Base-by-base conservation (phyloP, 441 rosid species). In the Croton setiger region DNA sequence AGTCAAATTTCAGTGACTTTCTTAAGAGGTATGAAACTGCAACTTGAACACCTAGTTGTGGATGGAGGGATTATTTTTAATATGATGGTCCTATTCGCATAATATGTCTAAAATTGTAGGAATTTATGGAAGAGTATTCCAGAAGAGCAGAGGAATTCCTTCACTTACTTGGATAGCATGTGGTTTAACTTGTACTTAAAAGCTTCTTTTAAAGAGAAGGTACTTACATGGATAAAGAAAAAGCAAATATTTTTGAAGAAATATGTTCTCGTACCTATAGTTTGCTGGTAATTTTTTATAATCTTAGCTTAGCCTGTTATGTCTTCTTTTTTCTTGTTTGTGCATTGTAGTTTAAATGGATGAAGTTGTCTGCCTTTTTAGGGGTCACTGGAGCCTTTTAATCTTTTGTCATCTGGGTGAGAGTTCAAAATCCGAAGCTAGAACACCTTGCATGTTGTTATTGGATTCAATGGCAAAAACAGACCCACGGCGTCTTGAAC, bases 381-480 rank as follows among this genome's bases (percentile, higher is more conserved):
- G 96, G 97, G 68, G 87, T 61, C 97, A 91, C 51, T 93, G 98
- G 97, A 81, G 72, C 74, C 89, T 93, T 73, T 82, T 93, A 85
- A 91, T 93, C 70, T 84, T 93, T 72, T 93, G 97, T 70, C 84
- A 93, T 70, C 83, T 93, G 68, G 90, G 90, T 13, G 89, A 83
- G 73, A 70, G 67, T 52, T 80, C 80, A 60, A 74, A 69, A 55
- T 82, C 93, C n/a, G 75, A 85, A 36, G 71, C 64, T 49, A 76
- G 75, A 65, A 83, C 82, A 41, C 88, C 89, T 0, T 93, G 97
- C 85, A 86, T 93, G 87, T 55, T 91, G 70, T 71, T 93, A 76
- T 85, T 93, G 74, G 98, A 93, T 77, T 89, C 98, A 45, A 87
- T 93, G 49, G 80, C 81, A 74, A 80, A 66, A 77, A 85, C 94